These are phyloP conservation scores for Teratosphaeria zuluensis DNA, from an alignment of 2,329 filamentous ascomycete species.

Conservation along the genomic window DNA sequence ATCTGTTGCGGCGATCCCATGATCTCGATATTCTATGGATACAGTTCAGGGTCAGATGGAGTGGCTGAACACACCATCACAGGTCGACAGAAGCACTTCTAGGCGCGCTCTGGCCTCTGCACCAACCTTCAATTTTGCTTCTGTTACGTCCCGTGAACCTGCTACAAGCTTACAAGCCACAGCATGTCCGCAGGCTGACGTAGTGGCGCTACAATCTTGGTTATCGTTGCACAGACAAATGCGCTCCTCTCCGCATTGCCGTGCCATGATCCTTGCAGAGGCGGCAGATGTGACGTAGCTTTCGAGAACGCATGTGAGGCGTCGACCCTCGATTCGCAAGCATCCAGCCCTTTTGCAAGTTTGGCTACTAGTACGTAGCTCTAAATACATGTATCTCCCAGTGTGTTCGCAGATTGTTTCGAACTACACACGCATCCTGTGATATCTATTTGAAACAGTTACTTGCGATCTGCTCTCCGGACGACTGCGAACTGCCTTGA, in stretches of 20 bases:
- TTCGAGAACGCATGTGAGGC: background rate
- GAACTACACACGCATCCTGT: background rate
- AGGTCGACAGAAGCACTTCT: background rate
- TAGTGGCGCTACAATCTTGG: background rate
- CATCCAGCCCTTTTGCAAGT: background rate
- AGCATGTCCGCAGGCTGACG: background rate
- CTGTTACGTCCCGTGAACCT: background rate
- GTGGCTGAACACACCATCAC: background rate
- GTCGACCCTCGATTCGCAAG: background rate
- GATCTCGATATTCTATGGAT: background rate
- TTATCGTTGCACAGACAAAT: background rate
- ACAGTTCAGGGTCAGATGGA: background rate
- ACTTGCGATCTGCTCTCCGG: background rate
- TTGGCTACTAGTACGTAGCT: background rate
- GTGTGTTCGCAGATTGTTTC: background rate
- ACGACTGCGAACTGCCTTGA: background rate
- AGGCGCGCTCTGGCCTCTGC: background rate
- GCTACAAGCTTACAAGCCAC: background rate
- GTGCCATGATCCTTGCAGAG: background rate
- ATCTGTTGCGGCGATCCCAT: background rate
- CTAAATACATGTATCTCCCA: background rate
- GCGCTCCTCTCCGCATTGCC: background rate
- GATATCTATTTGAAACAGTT: background rate
- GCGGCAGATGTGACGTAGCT: background rate
- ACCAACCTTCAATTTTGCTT: background rate